Percentiles rank a stretch among this genome's conserved stretches.
phyloP scores from a whole-genome alignment of 345 rosid genomes.

The Brassica napus region Da-Ae NC_063444.1:1080001-1080500 shows the following conservation, averaged over 20 bases:
- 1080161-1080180: constrained; percentile 6
- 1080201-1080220: not conserved
- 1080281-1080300: constrained; percentile 20
- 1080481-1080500: not conserved
- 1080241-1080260: not conserved
- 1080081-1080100: not conserved
- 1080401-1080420: not conserved
- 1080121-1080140: constrained; percentile 1
- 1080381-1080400: not conserved
- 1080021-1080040: not conserved
- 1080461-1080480: constrained; percentile 4
- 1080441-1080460: not conserved
- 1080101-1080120: not conserved
- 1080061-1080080: not conserved
- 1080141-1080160: constrained; percentile 6
- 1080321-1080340: not conserved
- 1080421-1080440: not conserved
- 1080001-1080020: not conserved
- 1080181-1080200: not conserved
- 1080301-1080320: not conserved
- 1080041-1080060: constrained; percentile 1
- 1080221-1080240: not conserved
- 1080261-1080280: constrained; percentile 22
- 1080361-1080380: not conserved
- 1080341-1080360: not conserved